Evolutionary conservation across 495 filamentous ascomycete species (phyloP).

Genomic region (Penicillium desertorum): DNA sequence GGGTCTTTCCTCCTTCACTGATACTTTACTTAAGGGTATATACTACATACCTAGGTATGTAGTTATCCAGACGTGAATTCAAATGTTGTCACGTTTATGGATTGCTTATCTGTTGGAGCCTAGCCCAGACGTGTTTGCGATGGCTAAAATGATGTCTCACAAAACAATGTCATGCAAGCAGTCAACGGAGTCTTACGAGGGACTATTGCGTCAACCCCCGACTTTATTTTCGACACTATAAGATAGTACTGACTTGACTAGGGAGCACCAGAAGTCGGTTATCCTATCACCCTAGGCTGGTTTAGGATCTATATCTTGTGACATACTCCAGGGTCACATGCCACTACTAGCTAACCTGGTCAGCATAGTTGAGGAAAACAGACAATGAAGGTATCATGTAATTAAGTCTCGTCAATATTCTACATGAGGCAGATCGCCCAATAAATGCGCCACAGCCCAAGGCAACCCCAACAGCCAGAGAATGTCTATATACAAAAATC

Average conservation of each 20-base stretch:
- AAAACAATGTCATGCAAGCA: not conserved
- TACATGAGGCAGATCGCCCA: constrained; percentile 34
- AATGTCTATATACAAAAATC: constrained; percentile 36
- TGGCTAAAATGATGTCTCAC: not conserved
- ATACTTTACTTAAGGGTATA: not conserved
- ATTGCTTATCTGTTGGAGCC: not conserved
- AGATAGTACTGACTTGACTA: not conserved
- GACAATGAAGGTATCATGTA: constrained; percentile 32
- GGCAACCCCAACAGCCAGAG: constrained; percentile 27
- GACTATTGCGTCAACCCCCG: not conserved
- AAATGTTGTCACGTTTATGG: not conserved
- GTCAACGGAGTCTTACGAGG: not conserved
- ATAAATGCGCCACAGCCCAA: constrained; percentile 30
- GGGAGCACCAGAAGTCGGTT: not conserved
- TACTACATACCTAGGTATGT: too few species aligned
- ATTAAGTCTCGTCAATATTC: constrained; percentile 39
- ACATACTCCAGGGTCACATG: constrained; percentile 1
- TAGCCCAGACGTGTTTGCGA: not conserved
- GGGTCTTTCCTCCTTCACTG: not conserved
- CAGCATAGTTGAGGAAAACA: not conserved
- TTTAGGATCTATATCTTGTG: constrained; percentile 1
- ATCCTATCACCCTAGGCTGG: not conserved
- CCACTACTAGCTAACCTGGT: not conserved
- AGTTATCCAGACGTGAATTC: not conserved
- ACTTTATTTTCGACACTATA: not conserved